phyloP scores from a whole-genome alignment of 1,284 basidiomycete species.

The Ganoderma lucidum region DNA sequence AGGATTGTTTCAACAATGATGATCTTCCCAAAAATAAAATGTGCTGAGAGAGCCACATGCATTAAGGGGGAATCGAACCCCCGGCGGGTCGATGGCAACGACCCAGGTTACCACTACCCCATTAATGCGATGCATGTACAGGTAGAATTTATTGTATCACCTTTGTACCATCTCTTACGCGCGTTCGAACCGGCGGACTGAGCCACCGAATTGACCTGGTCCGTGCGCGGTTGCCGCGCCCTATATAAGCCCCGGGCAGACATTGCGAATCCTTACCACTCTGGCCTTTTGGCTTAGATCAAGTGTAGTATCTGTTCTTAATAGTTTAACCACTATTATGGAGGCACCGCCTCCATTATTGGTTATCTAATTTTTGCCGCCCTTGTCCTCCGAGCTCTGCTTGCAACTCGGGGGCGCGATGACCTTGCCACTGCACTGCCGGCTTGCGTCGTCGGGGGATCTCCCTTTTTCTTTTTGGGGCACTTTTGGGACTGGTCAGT shows the following conservation, averaged over 20 bases:
- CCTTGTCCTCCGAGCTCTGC: conserved; percentile 35
- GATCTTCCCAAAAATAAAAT: no score
- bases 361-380: conserved; percentile 40
- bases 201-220: conserved; percentile 10
- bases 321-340: conserved; percentile 82
- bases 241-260: conserved; percentile 15
- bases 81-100: conserved; percentile 63
- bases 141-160: neutral
- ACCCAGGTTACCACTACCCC: conserved; percentile 44
- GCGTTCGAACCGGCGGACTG: no score
- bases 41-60: conserved; percentile 15
- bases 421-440: conserved; percentile 36
- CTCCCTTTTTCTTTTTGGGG: conserved; percentile 28
- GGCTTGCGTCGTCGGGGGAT: conserved; percentile 37
- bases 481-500: conserved; percentile 28
- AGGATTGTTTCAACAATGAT: no score
- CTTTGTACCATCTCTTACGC: no score
- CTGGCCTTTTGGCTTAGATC: conserved; percentile 97
- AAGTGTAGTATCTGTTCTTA: conserved; percentile 97
- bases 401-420: conserved; percentile 36
- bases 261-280: conserved; percentile 62
- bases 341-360: conserved; percentile 43
- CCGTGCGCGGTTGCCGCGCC: conserved; percentile 19
- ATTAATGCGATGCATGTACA: conserved; percentile 34
- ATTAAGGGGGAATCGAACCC: conserved; percentile 71